These are phyloP conservation scores for Erysimum cheiri DNA, from an alignment of 441 rosid species.

Conservation along the genomic window DNA sequence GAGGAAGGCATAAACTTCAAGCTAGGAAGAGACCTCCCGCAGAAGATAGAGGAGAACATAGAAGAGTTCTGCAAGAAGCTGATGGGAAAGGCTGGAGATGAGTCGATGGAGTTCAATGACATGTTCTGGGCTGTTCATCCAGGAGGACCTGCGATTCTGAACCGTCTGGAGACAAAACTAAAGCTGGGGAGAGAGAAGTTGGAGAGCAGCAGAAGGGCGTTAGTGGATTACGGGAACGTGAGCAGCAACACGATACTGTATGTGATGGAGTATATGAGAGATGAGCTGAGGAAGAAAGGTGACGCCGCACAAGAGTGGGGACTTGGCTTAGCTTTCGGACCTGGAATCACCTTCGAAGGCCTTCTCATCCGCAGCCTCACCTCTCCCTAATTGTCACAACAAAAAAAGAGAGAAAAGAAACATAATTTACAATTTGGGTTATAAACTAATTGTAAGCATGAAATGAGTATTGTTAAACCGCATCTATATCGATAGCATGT, in stretches of 20 bases:
- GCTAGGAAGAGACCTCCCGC: constrained; percentile 81
- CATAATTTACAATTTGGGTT: background rate
- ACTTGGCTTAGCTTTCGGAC: constrained; percentile 79
- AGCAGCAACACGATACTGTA: constrained; percentile 84
- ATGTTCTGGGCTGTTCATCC: constrained; percentile 96
- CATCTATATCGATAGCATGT: constrained; percentile 13
- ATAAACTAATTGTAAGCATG: constrained; percentile 27
- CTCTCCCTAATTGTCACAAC: background rate
- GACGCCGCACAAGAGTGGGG: constrained; percentile 74
- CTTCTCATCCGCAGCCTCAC: constrained; percentile 76
- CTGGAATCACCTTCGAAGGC: constrained; percentile 90
- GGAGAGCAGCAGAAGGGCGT: constrained; percentile 77
- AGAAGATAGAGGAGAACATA: constrained; percentile 79
- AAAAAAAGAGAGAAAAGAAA: background rate
- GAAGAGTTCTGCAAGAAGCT: constrained; percentile 77
- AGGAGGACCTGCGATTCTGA: constrained; percentile 90
- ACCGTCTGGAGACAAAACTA: constrained; percentile 65
- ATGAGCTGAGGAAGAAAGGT: constrained; percentile 57
- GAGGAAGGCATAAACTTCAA: constrained; percentile 87
- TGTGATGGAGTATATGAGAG: constrained; percentile 87
- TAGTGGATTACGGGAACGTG: constrained; percentile 85
- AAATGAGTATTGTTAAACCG: constrained; percentile 29
- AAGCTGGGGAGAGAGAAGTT: constrained; percentile 60
- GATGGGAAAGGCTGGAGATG: constrained; percentile 54
- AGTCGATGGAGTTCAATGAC: constrained; percentile 57